A percentile compares a stretch with the other conserved stretches of the same genome.
These are phyloP conservation scores for Excoecaria cochinchinensis DNA, from an alignment of 345 rosid species.

Conservation along the genomic window DNA sequence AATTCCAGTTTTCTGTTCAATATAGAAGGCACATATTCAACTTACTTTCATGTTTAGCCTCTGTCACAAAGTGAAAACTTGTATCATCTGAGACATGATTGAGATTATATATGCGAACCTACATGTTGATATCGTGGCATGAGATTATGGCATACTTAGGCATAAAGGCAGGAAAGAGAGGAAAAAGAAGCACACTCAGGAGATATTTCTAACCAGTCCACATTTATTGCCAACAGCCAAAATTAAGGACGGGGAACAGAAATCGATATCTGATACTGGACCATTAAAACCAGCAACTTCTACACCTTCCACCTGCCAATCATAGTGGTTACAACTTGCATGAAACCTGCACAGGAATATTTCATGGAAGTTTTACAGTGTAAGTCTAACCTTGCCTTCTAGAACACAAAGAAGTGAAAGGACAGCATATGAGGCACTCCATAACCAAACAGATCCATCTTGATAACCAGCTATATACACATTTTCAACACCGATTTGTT, in stretches of 20 bases:
- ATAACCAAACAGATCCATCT: constrained; percentile 75
- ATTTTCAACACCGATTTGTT: constrained; percentile 56
- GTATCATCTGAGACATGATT: constrained; percentile 24
- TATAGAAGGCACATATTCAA: constrained; percentile 2
- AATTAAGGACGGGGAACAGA: constrained; percentile 53
- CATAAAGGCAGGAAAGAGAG: not conserved
- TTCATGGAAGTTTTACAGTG: not conserved
- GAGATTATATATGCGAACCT: constrained; percentile 58
- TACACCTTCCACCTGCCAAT: constrained; percentile 46
- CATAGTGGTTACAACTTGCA: not conserved
- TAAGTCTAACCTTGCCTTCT: constrained; percentile 50
- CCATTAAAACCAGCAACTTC: constrained; percentile 37
- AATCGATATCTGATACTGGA: constrained; percentile 60
- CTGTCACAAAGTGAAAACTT: constrained; percentile 43
- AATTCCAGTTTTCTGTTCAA: no score
- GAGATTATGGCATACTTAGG: not conserved
- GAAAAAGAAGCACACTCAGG: constrained; percentile 1
- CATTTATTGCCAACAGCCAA: constrained; percentile 67
- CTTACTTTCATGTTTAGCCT: constrained; percentile 50
- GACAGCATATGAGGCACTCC: constrained; percentile 76
- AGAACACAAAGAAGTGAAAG: constrained; percentile 52
- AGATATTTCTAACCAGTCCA: constrained; percentile 65
- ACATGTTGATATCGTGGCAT: constrained; percentile 4
- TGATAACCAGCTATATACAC: constrained; percentile 77
- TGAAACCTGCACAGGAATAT: not conserved